Evolutionary conservation across 768 basidiomycete genomes (phyloP).

Genomic region (Tulasnella sp.): DNA sequence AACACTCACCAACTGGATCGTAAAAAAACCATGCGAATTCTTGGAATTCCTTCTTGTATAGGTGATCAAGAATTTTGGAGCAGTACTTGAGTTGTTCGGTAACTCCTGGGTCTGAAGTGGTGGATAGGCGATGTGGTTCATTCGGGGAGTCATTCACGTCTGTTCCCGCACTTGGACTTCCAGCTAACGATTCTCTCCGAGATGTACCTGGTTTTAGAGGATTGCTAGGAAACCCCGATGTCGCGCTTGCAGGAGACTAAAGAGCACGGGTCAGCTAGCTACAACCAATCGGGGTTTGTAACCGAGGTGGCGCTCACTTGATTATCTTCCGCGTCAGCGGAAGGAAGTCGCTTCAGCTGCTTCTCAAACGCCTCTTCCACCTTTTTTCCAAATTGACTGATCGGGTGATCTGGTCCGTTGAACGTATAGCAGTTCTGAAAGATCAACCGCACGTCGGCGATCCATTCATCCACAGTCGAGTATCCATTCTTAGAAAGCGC

Average conservation of each 20-base stretch:
- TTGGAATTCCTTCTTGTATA: conserved; percentile 26
- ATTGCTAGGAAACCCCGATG: too few species aligned
- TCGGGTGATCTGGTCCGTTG: conserved; percentile 30
- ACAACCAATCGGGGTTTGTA: too few species aligned
- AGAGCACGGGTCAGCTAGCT: too few species aligned
- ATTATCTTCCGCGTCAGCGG: conserved; percentile 24
- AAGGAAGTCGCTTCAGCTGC: conserved; percentile 24
- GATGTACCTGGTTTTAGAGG: too few species aligned
- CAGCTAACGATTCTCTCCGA: too few species aligned
- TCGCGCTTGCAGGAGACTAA: too few species aligned
- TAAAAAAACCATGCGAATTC: conserved; percentile 29
- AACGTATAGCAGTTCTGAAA: conserved; percentile 33
- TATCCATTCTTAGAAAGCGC: too few species aligned
- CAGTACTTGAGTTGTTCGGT: conserved; percentile 27
- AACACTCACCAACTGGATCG: conserved; percentile 28
- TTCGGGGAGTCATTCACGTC: too few species aligned
- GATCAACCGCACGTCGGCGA: conserved; percentile 29
- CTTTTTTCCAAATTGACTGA: conserved; percentile 25
- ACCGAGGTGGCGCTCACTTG: too few species aligned
- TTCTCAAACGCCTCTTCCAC: conserved; percentile 28
- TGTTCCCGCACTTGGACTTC: too few species aligned
- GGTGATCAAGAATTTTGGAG: conserved; percentile 25
- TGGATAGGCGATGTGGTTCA: too few species aligned
- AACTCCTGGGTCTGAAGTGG: conserved; percentile 14
- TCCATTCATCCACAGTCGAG: conserved; percentile 26